These are phyloP conservation scores for Mortierella sp. DNA, from an alignment of 371 early-diverging fungal genomes.

Conservation along the genomic window DNA sequence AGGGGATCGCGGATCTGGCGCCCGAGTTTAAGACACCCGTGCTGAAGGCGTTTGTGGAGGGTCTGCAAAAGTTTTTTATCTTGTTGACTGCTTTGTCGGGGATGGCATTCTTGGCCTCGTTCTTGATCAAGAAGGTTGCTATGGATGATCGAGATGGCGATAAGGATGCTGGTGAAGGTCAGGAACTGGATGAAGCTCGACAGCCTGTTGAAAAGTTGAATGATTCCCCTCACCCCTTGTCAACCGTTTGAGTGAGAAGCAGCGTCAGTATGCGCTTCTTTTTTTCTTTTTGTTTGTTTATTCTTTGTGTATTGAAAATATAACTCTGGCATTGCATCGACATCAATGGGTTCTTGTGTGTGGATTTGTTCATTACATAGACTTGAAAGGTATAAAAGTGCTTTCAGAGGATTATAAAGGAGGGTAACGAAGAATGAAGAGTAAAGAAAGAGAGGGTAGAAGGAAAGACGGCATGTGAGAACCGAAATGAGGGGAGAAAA, in stretches of 20 bases:
- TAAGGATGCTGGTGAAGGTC: neutral
- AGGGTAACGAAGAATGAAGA: too few species aligned
- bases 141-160: slow-evolving; percentile 10
- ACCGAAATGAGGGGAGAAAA: too few species aligned
- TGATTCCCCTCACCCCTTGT: neutral
- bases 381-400: too few species aligned
- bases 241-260: neutral
- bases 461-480: too few species aligned
- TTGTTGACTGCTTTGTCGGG: slow-evolving; percentile 61
- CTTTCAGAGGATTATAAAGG: too few species aligned
- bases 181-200: neutral
- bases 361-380: too few species aligned
- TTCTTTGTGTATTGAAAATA: neutral
- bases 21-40: slow-evolving; percentile 45
- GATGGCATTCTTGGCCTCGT: slow-evolving; percentile 10
- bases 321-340: neutral
- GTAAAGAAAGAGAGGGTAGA: too few species aligned
- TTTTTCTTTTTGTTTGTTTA: neutral
- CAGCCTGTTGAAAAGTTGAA: neutral
- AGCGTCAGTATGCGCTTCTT: too few species aligned
- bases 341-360: too few species aligned
- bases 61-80: slow-evolving; percentile 72
- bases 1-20: slow-evolving; percentile 23
- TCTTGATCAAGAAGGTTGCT: slow-evolving; percentile 31
- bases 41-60: slow-evolving; percentile 68